Evolutionary conservation across 345 rosid species (phyloP).

Genomic region (Populus simonii): DNA sequence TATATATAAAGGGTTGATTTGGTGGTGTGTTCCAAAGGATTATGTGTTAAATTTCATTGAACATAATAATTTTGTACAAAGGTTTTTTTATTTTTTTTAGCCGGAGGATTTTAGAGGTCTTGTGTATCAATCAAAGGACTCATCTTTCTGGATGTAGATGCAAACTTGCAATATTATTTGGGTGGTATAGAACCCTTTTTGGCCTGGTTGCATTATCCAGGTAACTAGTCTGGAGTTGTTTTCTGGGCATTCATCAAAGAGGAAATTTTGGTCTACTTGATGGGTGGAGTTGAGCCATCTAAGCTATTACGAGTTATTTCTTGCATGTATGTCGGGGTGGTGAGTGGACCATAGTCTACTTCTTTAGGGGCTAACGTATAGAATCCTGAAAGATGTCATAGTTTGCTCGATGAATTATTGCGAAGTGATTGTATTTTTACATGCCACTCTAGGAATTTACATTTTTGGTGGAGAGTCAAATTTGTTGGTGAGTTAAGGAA

Average conservation of each 20-base stretch:
- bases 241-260: background rate
- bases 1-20: background rate
- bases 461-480: background rate
- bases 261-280: background rate
- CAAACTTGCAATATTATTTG: background rate
- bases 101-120: background rate
- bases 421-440: background rate
- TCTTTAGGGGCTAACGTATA: constrained; percentile 5
- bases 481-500: background rate
- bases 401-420: background rate
- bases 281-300: constrained; percentile 1
- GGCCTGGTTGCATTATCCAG: background rate
- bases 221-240: background rate
- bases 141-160: background rate
- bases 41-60: background rate
- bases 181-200: background rate
- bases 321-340: constrained; percentile 4
- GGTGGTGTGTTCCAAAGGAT: background rate
- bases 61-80: background rate
- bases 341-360: constrained; percentile 10
- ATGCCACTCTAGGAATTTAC: background rate
- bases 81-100: background rate
- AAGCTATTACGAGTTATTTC: constrained; percentile 3
- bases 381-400: background rate
- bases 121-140: background rate